A percentile compares a stretch with the other conserved stretches of the same genome.
phyloP scores from a whole-genome alignment of 106 monocot genomes.

The Posidonia australis region DNA sequence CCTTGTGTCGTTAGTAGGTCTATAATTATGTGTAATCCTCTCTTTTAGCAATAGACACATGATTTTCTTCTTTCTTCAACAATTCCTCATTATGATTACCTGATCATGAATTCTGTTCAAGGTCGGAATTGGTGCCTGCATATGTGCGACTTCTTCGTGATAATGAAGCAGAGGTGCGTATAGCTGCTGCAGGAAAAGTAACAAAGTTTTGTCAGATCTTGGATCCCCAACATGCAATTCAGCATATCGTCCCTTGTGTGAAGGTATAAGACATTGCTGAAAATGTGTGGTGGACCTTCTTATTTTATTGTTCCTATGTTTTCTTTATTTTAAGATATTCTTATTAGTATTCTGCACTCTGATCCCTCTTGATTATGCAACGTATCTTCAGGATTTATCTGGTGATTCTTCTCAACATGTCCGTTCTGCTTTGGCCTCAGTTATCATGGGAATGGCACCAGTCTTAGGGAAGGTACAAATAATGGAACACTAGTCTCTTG shows the following conservation, averaged over 20 bases:
- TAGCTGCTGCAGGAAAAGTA: constrained; percentile 82
- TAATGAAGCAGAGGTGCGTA: constrained; percentile 83
- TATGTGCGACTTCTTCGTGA: constrained; percentile 82
- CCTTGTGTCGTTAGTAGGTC: too few species aligned
- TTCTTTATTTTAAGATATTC: neutral
- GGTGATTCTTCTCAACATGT: constrained; percentile 85
- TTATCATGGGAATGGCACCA: constrained; percentile 93
- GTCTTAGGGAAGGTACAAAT: constrained; percentile 81
- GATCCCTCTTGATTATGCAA: neutral
- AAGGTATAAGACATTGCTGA: constrained; percentile 29
- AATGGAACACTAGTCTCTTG: too few species aligned
- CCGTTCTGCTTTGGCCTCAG: constrained; percentile 79
- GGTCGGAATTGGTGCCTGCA: constrained; percentile 65
- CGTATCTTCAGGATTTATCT: constrained; percentile 53
- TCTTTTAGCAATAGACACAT: too few species aligned
- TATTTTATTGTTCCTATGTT: neutral
- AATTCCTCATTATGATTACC: neutral
- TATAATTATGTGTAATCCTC: too few species aligned
- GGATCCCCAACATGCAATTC: constrained; percentile 51
- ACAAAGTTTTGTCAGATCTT: constrained; percentile 81
- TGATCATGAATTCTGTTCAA: constrained; percentile 7
- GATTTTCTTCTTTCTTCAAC: too few species aligned
- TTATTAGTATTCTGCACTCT: neutral
- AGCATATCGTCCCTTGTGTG: constrained; percentile 78
- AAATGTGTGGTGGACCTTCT: neutral